Percentiles rank a stretch among this genome's conserved stretches.
Evolutionary conservation across 768 basidiomycete genomes (phyloP).

Genomic region (Cytidiella melzeri): DNA sequence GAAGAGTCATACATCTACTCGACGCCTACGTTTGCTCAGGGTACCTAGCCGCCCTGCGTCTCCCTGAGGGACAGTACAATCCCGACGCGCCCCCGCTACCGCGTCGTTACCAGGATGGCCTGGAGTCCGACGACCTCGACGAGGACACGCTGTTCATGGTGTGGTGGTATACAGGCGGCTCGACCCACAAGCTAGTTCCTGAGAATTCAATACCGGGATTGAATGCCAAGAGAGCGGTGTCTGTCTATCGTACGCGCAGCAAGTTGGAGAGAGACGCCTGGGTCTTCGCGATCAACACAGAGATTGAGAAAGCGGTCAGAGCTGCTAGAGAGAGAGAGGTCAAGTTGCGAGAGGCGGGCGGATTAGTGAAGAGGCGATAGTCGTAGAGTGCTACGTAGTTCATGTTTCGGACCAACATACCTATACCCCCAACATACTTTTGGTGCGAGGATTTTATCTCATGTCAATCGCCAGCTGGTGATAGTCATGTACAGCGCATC

Average conservation of each 20-base stretch:
- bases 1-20: conserved; percentile 52
- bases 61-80: conserved; percentile 58
- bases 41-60: conserved; percentile 62
- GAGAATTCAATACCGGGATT: conserved; percentile 38
- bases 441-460: too few relatives aligned
- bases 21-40: conserved; percentile 88
- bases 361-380: conserved; percentile 32
- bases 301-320: conserved; percentile 79
- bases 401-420: not conserved
- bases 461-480: too few relatives aligned
- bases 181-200: conserved; percentile 1
- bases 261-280: conserved; percentile 88
- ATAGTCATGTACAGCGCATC: too few relatives aligned
- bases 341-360: conserved; percentile 58
- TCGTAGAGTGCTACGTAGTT: not conserved
- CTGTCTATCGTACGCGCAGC: conserved; percentile 70
- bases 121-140: conserved; percentile 81
- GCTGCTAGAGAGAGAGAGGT: conserved; percentile 58
- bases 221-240: conserved; percentile 51
- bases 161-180: conserved; percentile 42
- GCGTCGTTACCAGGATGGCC: conserved; percentile 82
- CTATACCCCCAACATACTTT: not conserved
- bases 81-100: conserved; percentile 47
- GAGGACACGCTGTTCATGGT: conserved; percentile 87
- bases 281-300: conserved; percentile 90